A percentile compares a stretch with the other conserved stretches of the same genome.
Conservation (phyloP, 768 basidiomycete species). For the Lentinula detonsa region DNA sequence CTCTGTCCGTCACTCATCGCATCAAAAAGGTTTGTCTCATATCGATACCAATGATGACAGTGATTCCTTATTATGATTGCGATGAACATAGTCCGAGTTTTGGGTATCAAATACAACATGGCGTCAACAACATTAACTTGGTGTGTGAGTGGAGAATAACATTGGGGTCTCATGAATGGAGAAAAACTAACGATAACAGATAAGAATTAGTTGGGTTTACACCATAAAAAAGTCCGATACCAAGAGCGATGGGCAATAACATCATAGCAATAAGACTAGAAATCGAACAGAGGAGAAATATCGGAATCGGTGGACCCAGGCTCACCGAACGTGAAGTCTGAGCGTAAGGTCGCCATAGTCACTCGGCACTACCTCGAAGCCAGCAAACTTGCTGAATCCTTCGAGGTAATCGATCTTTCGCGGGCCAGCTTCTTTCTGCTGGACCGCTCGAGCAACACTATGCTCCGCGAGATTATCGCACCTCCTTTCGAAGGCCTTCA, state of each 20-base stretch:
- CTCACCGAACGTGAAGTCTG: conserved; percentile 4
- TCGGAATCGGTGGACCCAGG: not conserved
- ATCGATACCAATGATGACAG: not conserved
- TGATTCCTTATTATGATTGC: not conserved
- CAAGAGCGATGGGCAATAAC: not conserved
- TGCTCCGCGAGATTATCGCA: not conserved
- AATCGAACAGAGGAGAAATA: not conserved
- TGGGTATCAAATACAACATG: too few relatives aligned
- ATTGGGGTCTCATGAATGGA: too few relatives aligned
- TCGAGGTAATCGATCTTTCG: not conserved
- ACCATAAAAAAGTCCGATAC: not conserved
- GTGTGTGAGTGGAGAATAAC: too few relatives aligned
- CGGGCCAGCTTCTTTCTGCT: not conserved
- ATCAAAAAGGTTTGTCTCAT: not conserved
- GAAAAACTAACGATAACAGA: not conserved
- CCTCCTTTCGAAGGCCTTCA: not conserved
- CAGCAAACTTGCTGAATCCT: not conserved
- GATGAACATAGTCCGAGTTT: too few relatives aligned
- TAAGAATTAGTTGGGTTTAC: not conserved
- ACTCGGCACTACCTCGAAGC: not conserved
- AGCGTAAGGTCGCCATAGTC: not conserved
- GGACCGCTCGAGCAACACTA: not conserved
- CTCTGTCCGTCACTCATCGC: not conserved
- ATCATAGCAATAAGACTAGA: not conserved
- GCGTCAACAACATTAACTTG: too few relatives aligned